Base-by-base conservation (phyloP, 768 basidiomycete species). In the Trametes meyenii region DNA sequence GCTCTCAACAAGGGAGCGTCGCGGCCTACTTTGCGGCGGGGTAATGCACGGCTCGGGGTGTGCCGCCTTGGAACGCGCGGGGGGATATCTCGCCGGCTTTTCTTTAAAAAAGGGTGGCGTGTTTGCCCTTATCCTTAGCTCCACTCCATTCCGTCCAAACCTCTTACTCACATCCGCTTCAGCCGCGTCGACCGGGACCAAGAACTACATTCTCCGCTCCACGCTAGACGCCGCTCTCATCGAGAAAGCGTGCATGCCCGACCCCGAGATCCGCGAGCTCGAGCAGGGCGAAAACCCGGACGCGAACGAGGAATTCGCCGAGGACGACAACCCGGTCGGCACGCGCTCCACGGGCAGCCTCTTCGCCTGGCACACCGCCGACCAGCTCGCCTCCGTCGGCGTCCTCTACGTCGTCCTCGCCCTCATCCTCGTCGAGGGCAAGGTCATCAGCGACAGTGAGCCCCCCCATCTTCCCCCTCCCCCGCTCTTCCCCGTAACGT, bases 161-260 rank as follows among this genome's bases (percentile, higher is more conserved):
- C 40, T 29, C 13, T 13, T 23, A 13, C 50, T 48, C 8, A 19
- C 29, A 16, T 36, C 35, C 36, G 24, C 7, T 50, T 35, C 36
- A 85, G 87, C 82, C 19, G 72, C 82, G 11, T 76, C 83, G 5
- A 69, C 80, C 2, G 85, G 89, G 1, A 86, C 90, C 1, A 94
- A 92, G 69, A 85, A 85, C 6, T 98, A 90, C 71, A 90, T 96
- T 45, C 78, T 97, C 17, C 88, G 94, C 48, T 95, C 94, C 1
- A 76, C 72, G 1, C 81, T 97, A 16, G 77, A 92, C 56, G 73
- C 83, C 0, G 63, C 71, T 13, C 75, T 96, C 54, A 84, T 95
- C 52, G 83, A 84, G 57, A 75, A 79, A 33, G 86, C 91, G 0
- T 78, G 83, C 2, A 67, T 80, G 16, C 80, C 83, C 0, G 82